Evolutionary conservation across 148 eudicot genomes (phyloP).

Genomic region (Spergularia bocconei): DNA sequence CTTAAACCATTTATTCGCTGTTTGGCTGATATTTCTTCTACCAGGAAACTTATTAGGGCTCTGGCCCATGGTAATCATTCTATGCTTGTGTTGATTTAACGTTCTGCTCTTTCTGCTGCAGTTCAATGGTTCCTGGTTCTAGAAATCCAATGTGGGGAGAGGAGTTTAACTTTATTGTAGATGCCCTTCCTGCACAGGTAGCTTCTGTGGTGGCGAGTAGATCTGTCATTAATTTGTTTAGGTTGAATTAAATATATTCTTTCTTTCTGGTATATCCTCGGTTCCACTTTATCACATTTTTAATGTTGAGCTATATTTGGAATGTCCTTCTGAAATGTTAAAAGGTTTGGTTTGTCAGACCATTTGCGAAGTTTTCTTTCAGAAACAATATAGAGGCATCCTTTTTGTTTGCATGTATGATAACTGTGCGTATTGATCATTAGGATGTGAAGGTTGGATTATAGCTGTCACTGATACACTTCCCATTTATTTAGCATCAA

Average conservation of each 20-base stretch:
- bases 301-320: not conserved
- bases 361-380: not conserved
- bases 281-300: not conserved
- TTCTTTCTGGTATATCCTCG: not conserved
- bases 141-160: constrained; percentile 99
- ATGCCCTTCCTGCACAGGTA: constrained; percentile 88
- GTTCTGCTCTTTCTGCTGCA: constrained; percentile 32
- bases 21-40: not conserved
- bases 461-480: not conserved
- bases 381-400: not conserved
- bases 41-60: not conserved
- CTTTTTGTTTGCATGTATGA: not conserved
- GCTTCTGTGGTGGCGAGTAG: constrained; percentile 1
- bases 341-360: not conserved
- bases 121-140: constrained; percentile 97
- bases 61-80: not conserved
- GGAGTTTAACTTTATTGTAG: constrained; percentile 82
- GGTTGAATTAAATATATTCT: not conserved
- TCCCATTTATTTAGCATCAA: not conserved
- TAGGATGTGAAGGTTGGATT: not conserved
- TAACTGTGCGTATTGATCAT: not conserved
- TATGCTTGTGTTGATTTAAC: not conserved
- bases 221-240: not conserved
- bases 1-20: not conserved
- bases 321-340: no score